phyloP scores from a whole-genome alignment of 2,329 filamentous ascomycete genomes.

The Hawksworthiomyces lignivorus region DNA sequence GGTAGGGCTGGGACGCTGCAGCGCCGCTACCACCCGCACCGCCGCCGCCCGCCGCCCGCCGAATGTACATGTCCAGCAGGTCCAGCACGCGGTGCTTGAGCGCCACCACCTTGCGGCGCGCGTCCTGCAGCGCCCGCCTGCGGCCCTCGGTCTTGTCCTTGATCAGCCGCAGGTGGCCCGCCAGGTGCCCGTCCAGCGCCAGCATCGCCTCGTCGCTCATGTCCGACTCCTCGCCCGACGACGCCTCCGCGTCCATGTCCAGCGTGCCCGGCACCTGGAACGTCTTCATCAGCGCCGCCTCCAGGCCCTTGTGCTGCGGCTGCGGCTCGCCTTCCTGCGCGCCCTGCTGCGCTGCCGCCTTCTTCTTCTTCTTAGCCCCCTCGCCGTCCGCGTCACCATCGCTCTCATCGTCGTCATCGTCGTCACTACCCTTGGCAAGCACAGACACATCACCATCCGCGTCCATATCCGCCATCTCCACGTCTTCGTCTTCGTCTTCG shows the following conservation, averaged over 20 bases:
- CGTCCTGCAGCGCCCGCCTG: slow-evolving; percentile 80
- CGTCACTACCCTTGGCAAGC: slow-evolving; percentile 25
- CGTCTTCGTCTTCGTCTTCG: slow-evolving; percentile 31
- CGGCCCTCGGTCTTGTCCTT: slow-evolving; percentile 59
- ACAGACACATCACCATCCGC: too few species aligned
- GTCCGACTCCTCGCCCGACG: slow-evolving; percentile 60
- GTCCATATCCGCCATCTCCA: too few species aligned
- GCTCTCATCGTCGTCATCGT: neutral
- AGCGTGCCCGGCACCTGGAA: slow-evolving; percentile 36
- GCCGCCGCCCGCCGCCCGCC: slow-evolving; percentile 62
- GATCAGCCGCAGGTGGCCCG: slow-evolving; percentile 71
- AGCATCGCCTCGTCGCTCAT: slow-evolving; percentile 98
- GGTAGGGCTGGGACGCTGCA: slow-evolving; percentile 13
- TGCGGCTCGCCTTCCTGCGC: slow-evolving; percentile 25
- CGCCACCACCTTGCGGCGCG: slow-evolving; percentile 80
- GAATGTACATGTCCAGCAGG: slow-evolving; percentile 76
- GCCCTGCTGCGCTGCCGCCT: neutral
- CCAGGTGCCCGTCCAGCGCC: slow-evolving; percentile 72
- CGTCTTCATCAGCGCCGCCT: slow-evolving; percentile 71
- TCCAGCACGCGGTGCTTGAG: slow-evolving; percentile 95
- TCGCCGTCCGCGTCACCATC: neutral
- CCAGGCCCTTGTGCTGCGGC: slow-evolving; percentile 32
- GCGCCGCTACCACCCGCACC: neutral
- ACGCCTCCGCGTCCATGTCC: slow-evolving; percentile 47
- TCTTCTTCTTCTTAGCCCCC: neutral